Evolutionary conservation across 768 basidiomycete species (phyloP).

Genomic region (Gyrodon lividus): DNA sequence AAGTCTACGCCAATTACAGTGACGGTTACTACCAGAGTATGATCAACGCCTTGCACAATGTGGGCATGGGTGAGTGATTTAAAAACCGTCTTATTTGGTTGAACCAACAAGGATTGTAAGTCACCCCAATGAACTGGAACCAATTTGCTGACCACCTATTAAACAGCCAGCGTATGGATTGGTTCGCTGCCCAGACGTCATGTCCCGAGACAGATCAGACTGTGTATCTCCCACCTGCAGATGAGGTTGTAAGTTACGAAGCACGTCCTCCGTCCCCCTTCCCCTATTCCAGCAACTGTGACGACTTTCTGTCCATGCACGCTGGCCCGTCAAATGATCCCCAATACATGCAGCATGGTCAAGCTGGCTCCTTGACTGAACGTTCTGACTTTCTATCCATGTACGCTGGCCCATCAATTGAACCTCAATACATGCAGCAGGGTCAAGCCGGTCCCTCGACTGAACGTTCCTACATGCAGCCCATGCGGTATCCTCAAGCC

Average conservation of each 20-base stretch:
- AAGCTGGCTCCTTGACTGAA: too few species aligned
- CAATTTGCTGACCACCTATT: not conserved
- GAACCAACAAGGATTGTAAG: not conserved
- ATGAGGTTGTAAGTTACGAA: not conserved
- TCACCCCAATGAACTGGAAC: not conserved
- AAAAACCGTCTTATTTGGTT: not conserved
- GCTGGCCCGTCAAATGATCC: too few species aligned
- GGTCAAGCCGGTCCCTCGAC: too few species aligned
- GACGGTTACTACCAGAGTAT: not conserved
- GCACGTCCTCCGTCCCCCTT: not conserved
- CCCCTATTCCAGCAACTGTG: too few species aligned
- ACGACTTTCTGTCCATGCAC: too few species aligned
- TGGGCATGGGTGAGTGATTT: not conserved
- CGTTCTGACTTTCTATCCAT: too few species aligned
- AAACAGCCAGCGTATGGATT: not conserved
- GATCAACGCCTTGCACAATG: not conserved
- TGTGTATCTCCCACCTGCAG: not conserved
- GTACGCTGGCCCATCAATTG: too few species aligned
- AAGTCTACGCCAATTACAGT: not conserved
- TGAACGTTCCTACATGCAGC: too few species aligned
- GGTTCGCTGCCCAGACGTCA: not conserved
- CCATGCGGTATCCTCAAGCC: too few species aligned
- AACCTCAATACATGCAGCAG: too few species aligned
- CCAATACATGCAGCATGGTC: too few species aligned
- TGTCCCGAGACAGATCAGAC: not conserved